Base-by-base conservation (phyloP, 371 early-diverging fungal genomes). In the Syncephalastrum monosporum region DNA sequence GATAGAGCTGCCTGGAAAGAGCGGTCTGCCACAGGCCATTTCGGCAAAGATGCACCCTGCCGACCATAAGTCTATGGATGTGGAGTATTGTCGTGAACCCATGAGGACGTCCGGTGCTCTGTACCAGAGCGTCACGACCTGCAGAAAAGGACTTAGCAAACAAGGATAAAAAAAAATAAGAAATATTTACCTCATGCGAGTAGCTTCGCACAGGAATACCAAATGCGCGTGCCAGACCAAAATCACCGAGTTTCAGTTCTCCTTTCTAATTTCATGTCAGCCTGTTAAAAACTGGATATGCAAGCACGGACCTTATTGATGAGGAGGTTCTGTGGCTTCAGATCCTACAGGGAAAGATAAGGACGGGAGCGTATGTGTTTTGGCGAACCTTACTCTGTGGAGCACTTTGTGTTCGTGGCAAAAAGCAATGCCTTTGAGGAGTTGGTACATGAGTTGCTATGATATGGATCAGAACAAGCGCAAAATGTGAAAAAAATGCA, bases 1-100 rank as follows among this genome's bases (percentile, higher is more conserved):
- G 49, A 91, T 88, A 6, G 93, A 92, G 33, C 83, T 90, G 38
- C 99, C 99, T 4, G 99, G 95, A 66, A 99, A 99, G 27, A 99
- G 71, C 15, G 99, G 98, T 50, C 92, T 77, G 19, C 99, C 99
- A 14, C 91, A 82, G 5, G 89, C 83, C 91, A 92, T 90, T 62
- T 93, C 92, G 46, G 91, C 92, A 74, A 94, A 85, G 44, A 99
- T 99, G 77, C 99, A 99, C 24, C 99, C 99, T 21, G 95, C 88
- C 29, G 96, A 95, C 99, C 99, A 99, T 43, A 99, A 84, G 78
- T 99, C 99, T 61, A 99, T 96, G 4, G 95, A 94, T 16, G 95
- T 97, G 14, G 92, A 88, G 70, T 99, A 99, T 60, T 96, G 92
- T 60, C 94, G 86, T 29, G 93, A 92, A 5, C 99, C 99, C 89